Conservation (phyloP, 1,284 basidiomycete species). For the Marasmius tenuissimus region DNA sequence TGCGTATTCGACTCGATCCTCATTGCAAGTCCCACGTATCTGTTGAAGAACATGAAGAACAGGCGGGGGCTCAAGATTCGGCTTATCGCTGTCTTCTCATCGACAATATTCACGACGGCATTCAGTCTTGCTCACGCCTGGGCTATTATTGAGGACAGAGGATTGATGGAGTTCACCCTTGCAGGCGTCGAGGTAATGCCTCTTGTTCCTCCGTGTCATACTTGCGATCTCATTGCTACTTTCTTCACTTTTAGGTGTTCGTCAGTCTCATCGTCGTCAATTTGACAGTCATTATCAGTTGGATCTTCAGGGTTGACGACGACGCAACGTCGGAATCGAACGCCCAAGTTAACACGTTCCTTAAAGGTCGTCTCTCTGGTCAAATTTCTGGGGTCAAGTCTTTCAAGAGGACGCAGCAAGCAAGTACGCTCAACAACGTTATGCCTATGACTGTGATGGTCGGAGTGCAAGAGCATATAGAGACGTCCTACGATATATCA, state of each 20-base stretch:
- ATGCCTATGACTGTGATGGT: no score
- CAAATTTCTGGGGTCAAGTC: not conserved
- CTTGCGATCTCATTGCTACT: not conserved
- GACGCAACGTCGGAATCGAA: not conserved
- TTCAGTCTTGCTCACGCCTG: constrained; percentile 2
- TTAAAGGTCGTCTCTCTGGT: not conserved
- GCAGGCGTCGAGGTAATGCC: not conserved
- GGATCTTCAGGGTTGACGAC: not conserved
- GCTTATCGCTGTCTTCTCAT: not conserved
- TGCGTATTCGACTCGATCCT: not conserved
- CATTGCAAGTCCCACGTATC: not conserved
- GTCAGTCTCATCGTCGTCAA: constrained; percentile 5
- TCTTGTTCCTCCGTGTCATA: not conserved
- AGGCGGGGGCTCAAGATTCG: not conserved
- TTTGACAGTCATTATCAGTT: not conserved
- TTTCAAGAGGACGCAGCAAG: no score
- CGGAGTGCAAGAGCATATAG: no score
- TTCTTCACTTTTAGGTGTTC: not conserved
- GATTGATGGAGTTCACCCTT: constrained; percentile 1
- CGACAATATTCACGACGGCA: not conserved
- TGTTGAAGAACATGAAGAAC: not conserved
- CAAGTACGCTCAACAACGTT: no score
- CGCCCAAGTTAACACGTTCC: not conserved
- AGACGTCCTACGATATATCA: no score
- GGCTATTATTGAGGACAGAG: not conserved